Evolutionary conservation across 208 protist species (phyloP).

Genomic region (Trypanosoma caninum): DNA sequence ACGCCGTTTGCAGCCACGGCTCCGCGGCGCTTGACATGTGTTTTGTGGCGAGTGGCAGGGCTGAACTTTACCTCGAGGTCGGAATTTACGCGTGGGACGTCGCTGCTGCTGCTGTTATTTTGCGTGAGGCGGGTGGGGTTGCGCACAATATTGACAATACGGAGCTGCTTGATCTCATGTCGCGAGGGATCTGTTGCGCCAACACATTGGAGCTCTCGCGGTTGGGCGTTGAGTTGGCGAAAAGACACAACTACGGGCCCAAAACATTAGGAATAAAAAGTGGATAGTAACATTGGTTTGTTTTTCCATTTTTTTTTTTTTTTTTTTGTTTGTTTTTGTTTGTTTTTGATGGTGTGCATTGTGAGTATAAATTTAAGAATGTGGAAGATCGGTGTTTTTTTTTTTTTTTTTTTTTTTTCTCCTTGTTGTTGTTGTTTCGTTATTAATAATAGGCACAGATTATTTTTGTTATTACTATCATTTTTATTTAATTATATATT

Average conservation of each 20-base stretch:
- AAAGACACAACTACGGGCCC: slow-evolving; percentile 60
- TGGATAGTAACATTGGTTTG: background rate
- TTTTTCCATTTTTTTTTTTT: background rate
- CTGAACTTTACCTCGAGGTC: slow-evolving; percentile 74
- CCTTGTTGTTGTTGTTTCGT: background rate
- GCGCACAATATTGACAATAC: slow-evolving; percentile 78
- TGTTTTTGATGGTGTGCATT: background rate
- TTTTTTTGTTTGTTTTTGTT: background rate
- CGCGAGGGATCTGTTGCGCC: slow-evolving; percentile 68
- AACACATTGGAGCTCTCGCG: slow-evolving; percentile 46
- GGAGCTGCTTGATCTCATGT: slow-evolving; percentile 53
- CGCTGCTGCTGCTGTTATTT: slow-evolving; percentile 77
- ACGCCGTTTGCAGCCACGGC: slow-evolving; percentile 69
- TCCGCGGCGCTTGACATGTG: slow-evolving; percentile 85
- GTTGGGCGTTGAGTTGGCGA: slow-evolving; percentile 45
- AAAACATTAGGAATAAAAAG: slow-evolving; percentile 17
- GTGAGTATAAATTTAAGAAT: background rate
- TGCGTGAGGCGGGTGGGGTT: slow-evolving; percentile 84
- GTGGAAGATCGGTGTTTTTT: background rate
- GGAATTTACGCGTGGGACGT: slow-evolving; percentile 78
- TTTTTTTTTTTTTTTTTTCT: slow-evolving; percentile 8
- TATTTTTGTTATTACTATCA: background rate
- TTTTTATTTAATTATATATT: background rate
- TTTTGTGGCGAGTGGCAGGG: slow-evolving; percentile 70
- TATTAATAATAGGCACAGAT: too few species aligned